Evolutionary conservation across 1,284 basidiomycete genomes (phyloP), one percentile per base, ranked within the genome.

Genomic region (Naganishia liquefaciens): DNA sequence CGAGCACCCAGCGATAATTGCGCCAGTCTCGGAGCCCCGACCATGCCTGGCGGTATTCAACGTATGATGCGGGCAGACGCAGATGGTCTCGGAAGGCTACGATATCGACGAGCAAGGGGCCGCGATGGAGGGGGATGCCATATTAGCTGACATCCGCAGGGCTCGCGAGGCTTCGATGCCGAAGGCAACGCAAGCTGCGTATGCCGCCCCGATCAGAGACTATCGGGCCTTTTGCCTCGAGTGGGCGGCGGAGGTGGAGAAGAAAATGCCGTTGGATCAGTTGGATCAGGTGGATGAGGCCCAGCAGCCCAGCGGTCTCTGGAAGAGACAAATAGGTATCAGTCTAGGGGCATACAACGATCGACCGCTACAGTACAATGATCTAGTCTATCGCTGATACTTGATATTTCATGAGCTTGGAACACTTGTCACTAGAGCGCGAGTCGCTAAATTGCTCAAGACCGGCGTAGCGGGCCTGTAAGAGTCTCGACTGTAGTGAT

Each of bases 281-380:
- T 17, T 54, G 39, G 52, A 40, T 37, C 19, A 54, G n/a, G n/a
- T n/a, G n/a, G n/a, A n/a, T n/a, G n/a, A n/a, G n/a, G n/a, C n/a
- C n/a, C n/a, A n/a, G n/a, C n/a, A n/a, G 37, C 39, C 19, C 17
- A 54, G 33, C 52, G 52, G 9, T 39, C 30, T 10, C 23, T 54
- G 52, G 52, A 53, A 39, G 52, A 37, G 25, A 54, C 21, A 19
- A 19, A 39, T n/a, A 54, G 52, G 52, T 54, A 40, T 21, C 6
- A 15, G 5, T 21, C 5, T 15, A 15, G 6, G 5, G 5, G 6
- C 5, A 15, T 21, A 21, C 17, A 5, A 5, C 5, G 15, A 6
- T 19, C 17, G 5, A 33, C 17, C 5, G 5, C 21, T 17, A 17
- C 42, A 6, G 5, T 5, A 4, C 4, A 6, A 5, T 44, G 5